Evolutionary conservation across 306 rosid genomes (phyloP).

Genomic region (Mucuna pruriens): DNA sequence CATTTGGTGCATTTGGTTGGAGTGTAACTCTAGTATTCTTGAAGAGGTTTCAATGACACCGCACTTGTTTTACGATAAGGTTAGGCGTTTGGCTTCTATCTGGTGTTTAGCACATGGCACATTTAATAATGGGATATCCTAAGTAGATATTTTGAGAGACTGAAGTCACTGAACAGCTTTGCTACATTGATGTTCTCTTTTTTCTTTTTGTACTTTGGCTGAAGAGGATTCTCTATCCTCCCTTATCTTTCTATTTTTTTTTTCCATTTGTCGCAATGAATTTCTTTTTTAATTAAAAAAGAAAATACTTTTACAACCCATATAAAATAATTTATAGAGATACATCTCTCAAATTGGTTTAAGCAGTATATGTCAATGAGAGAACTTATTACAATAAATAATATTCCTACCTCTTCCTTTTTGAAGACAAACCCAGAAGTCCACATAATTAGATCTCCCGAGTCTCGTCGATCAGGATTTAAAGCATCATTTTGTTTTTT

Average conservation of each 20-base stretch:
- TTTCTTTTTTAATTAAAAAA: background rate
- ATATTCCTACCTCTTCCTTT: conserved; percentile 66
- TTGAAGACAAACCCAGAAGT: conserved; percentile 90
- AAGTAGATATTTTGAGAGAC: background rate
- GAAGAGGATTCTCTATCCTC: background rate
- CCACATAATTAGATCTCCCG: conserved; percentile 67
- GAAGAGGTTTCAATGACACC: background rate
- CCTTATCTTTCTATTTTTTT: background rate
- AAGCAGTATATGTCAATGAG: background rate
- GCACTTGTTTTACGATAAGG: background rate
- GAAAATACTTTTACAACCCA: conserved; percentile 6
- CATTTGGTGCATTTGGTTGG: conserved; percentile 1
- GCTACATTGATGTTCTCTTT: background rate
- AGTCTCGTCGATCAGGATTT: conserved; percentile 66
- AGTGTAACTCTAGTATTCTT: background rate
- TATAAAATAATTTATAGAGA: conserved; percentile 16
- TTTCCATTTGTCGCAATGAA: background rate
- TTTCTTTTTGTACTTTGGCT: background rate
- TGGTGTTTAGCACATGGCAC: background rate
- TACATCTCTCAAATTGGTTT: conserved; percentile 1
- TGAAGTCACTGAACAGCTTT: background rate
- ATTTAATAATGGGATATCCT: background rate
- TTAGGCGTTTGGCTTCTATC: background rate
- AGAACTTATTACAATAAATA: conserved; percentile 16
- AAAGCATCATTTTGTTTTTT: conserved; percentile 78